Conservation (phyloP, 345 rosid species). For the Populus euphratica region DNA sequence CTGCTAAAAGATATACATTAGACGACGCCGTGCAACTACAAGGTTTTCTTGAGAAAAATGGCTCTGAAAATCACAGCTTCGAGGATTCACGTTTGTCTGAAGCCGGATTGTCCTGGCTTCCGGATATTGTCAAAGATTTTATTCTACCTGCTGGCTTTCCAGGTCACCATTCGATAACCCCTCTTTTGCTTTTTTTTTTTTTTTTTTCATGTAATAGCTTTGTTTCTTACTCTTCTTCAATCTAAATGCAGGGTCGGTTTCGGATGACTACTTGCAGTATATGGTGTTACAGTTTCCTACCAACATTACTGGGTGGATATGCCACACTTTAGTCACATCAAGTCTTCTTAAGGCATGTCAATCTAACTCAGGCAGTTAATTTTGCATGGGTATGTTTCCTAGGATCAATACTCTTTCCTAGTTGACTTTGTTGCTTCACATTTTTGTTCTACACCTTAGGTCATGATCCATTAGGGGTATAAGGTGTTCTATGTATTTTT, state of each 20-base stretch:
- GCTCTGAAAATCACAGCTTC: conserved; percentile 15
- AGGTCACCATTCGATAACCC: conserved; percentile 38
- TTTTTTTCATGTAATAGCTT: neutral
- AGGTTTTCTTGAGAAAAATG: conserved; percentile 39
- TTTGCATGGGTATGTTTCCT: conserved; percentile 33
- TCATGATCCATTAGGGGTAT: neutral
- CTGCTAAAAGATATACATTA: conserved; percentile 74
- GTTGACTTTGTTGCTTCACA: neutral
- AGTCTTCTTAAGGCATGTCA: conserved; percentile 92
- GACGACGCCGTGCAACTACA: conserved; percentile 49
- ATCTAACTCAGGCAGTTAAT: conserved; percentile 35
- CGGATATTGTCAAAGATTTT: conserved; percentile 56
- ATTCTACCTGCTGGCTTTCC: conserved; percentile 84
- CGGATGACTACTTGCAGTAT: conserved; percentile 89
- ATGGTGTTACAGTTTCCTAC: conserved; percentile 93
- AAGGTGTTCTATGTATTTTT: neutral
- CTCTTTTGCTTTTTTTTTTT: neutral
- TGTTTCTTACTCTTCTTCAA: conserved; percentile 6
- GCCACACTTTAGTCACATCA: conserved; percentile 85
- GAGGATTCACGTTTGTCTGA: conserved; percentile 31
- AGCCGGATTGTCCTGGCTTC: conserved; percentile 52
- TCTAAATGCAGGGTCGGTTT: conserved; percentile 67
- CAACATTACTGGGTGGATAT: conserved; percentile 93
- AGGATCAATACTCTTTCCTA: conserved; percentile 9
- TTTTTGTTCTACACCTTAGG: neutral